Evolutionary conservation across 768 basidiomycete genomes (phyloP).

Genomic region (Amanita inopinata): DNA sequence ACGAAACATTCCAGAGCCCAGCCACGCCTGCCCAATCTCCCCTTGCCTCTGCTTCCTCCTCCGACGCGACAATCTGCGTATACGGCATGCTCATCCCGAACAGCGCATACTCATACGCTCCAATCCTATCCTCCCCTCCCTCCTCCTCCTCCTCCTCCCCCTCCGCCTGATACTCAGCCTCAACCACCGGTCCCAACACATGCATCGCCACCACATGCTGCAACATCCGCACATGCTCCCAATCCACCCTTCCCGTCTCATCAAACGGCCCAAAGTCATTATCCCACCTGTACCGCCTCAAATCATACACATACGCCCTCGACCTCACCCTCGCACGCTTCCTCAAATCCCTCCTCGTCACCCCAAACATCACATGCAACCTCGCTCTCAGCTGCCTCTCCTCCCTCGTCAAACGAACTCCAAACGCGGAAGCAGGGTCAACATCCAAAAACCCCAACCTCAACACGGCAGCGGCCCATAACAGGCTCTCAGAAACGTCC

Average conservation of each 20-base stretch:
- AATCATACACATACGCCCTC: constrained; percentile 51
- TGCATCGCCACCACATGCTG: constrained; percentile 48
- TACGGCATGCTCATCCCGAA: constrained; percentile 44
- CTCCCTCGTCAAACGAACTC: constrained; percentile 14
- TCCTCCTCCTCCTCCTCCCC: too few species aligned
- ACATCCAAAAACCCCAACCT: constrained; percentile 35
- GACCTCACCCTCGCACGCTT: constrained; percentile 25
- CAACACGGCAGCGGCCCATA: constrained; percentile 39
- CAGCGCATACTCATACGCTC: constrained; percentile 22
- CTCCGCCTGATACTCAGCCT: too few species aligned
- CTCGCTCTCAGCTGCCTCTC: constrained; percentile 39
- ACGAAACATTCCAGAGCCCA: constrained; percentile 54
- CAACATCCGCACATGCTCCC: constrained; percentile 47
- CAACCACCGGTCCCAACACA: too few species aligned
- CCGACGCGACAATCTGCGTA: constrained; percentile 40
- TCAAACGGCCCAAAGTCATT: constrained; percentile 51
- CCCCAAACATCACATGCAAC: constrained; percentile 48
- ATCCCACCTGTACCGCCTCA: constrained; percentile 42
- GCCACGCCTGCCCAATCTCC: constrained; percentile 52
- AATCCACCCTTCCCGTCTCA: constrained; percentile 41
- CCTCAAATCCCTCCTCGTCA: constrained; percentile 36
- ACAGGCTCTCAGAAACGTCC: constrained; percentile 38
- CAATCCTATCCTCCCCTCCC: constrained; percentile 9
- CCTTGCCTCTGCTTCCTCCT: constrained; percentile 24
- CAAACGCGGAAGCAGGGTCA: constrained; percentile 4